phyloP scores from a whole-genome alignment of 78 protist species.

The Dictyostelium firmibasis region DNA sequence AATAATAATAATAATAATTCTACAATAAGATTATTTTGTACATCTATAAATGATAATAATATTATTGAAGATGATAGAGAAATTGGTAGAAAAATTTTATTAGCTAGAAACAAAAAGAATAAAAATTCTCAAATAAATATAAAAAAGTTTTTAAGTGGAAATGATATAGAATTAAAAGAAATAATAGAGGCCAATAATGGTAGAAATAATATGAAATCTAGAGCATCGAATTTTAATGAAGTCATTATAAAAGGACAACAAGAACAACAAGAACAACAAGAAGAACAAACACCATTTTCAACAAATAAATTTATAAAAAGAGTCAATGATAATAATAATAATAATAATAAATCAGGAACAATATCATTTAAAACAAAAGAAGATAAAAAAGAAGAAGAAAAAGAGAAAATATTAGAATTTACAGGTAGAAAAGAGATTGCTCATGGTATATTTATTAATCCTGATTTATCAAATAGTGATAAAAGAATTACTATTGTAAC shows the following conservation, averaged over 20 bases:
- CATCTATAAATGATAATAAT: neutral
- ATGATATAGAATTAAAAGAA: neutral
- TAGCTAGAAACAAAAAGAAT: neutral
- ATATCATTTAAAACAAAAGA: neutral
- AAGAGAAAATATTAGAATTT: neutral
- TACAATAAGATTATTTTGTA: neutral
- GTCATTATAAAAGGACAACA: no score
- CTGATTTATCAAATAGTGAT: neutral
- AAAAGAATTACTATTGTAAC: neutral
- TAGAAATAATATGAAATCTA: no score
- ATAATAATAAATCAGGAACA: no score
- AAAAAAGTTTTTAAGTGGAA: neutral
- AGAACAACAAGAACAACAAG: no score
- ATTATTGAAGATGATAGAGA: neutral
- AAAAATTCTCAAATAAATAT: neutral
- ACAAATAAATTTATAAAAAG: no score
- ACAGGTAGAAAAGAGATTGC: conserved; percentile 7
- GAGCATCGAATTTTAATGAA: no score
- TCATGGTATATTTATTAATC: conserved; percentile 38
- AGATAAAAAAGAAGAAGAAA: neutral
- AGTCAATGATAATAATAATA: no score
- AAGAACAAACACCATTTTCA: no score
- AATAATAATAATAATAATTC: neutral
- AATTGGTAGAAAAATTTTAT: neutral
- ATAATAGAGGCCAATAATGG: neutral